Evolutionary conservation across 148 eudicot genomes (phyloP).

Genomic region (Camellia sinensis): DNA sequence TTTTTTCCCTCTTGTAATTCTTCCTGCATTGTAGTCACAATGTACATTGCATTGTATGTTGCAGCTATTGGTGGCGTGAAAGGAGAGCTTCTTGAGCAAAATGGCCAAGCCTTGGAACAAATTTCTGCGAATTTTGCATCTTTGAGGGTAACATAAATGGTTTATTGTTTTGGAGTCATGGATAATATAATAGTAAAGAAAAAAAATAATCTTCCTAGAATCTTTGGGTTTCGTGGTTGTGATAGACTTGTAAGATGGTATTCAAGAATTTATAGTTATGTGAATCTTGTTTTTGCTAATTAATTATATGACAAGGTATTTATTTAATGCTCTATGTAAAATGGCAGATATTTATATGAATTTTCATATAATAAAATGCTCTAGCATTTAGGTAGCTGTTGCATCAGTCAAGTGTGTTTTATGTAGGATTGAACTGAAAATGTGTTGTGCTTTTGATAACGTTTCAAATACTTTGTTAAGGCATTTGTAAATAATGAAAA

Average conservation of each 20-base stretch:
- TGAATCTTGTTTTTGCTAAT: not conserved
- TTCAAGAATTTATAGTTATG: not conserved
- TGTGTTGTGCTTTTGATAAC: not conserved
- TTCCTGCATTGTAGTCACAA: not conserved
- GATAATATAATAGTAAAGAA: not conserved
- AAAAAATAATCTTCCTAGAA: not conserved
- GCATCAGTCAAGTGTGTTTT: not conserved
- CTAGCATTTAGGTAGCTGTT: not conserved
- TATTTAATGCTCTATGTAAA: not conserved
- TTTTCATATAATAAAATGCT: not conserved
- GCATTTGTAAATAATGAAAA: not conserved
- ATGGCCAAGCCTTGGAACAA: conserved; percentile 68
- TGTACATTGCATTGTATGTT: conserved; percentile 21
- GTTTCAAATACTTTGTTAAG: not conserved
- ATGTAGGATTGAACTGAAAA: not conserved
- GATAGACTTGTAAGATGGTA: not conserved
- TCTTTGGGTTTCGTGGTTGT: not conserved
- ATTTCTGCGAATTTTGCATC: conserved; percentile 73
- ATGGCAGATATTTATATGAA: not conserved
- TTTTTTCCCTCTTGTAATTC: not conserved
- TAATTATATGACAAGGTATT: not conserved
- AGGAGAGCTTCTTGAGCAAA: conserved; percentile 92
- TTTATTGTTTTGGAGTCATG: not conserved
- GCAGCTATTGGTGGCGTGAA: conserved; percentile 86
- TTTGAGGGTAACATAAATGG: conserved; percentile 49